Base-by-base conservation (phyloP, 257 asterid genomes). In the Rhazya stricta region DNA sequence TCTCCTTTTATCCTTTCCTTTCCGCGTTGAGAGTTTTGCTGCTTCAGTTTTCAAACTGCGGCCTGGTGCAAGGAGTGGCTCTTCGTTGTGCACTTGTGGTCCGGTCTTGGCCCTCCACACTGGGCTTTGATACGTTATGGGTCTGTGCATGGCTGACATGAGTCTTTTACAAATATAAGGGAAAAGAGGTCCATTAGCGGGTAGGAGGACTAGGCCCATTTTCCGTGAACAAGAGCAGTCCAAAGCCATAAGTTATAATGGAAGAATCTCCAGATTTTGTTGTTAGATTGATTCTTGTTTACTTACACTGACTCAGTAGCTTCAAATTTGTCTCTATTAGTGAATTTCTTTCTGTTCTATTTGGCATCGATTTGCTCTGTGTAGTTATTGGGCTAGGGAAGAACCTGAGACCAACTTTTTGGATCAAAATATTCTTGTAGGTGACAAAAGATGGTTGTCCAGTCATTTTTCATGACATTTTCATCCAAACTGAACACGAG, bases 361-460 rank as follows among this genome's bases (percentile, higher is more conserved):
- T 1, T 12, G 8, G 1, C 23, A 54, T 54, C 6, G 9, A 54
- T 30, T 77, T 78, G 79, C 80, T 82, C 85, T 85, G 1, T 54
- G 13, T 1, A n/a, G n/a, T n/a, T n/a, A 50, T 23, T 75, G 9
- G 21, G 3, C 10, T 39, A n/a, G 43, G 19, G 42, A 76, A 76
- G 76, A 66, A 57, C 69, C 43, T 61, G 7, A 63, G 80, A 76
- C 60, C 41, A 71, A 66, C 62, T 32, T 51, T n/a, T 63, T 65
- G 39, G 60, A 71, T 72, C 73, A 72, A 76, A 42, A 67, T 56
- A 57, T 81, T 85, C 85, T 85, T 88, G 83, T 85, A 94, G 98
- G 99, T 95, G 65, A 95, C 98, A 6, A 87, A 78, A 71, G 99
- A 95, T 86, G 96, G 87, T 70, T 88, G 86, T 86, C 99, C 99